Evolutionary conservation across 2,329 filamentous ascomycete species (phyloP).

Genomic region (Ophiostoma piceae): DNA sequence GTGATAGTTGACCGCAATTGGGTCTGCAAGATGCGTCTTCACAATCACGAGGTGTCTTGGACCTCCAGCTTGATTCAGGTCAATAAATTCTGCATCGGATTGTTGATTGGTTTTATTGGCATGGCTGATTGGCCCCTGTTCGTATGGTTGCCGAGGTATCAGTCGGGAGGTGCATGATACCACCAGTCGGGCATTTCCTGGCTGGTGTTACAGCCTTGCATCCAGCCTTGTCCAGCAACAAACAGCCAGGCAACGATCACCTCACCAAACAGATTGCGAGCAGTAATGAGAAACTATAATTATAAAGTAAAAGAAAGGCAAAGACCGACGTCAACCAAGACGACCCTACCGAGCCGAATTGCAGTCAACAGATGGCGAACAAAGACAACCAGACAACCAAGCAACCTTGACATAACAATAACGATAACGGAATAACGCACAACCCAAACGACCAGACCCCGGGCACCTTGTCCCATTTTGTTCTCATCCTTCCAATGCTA

Average conservation of each 20-base stretch:
- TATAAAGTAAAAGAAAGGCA: neutral
- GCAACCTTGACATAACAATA: neutral
- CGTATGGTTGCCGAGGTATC: neutral
- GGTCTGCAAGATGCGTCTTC: neutral
- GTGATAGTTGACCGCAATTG: too few relatives aligned
- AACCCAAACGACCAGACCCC: conserved; percentile 1
- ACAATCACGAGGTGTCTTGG: neutral
- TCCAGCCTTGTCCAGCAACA: too few relatives aligned
- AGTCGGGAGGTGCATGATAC: too few relatives aligned
- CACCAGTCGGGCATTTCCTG: too few relatives aligned
- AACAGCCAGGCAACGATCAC: too few relatives aligned
- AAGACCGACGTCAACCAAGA: conserved; percentile 12
- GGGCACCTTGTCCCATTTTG: conserved; percentile 6
- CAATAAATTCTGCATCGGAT: too few relatives aligned
- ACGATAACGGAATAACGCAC: neutral
- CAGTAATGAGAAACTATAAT: neutral
- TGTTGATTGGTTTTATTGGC: neutral
- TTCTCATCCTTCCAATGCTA: neutral
- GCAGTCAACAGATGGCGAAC: conserved; percentile 15
- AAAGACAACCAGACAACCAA: neutral
- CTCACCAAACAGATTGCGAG: neutral
- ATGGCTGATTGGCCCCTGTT: too few relatives aligned
- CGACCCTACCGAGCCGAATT: conserved; percentile 4
- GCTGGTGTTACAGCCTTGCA: too few relatives aligned
- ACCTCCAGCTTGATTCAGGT: neutral